Evolutionary conservation across 805 yeast genomes (phyloP).

Genomic region (Ogataea haglerorum): DNA sequence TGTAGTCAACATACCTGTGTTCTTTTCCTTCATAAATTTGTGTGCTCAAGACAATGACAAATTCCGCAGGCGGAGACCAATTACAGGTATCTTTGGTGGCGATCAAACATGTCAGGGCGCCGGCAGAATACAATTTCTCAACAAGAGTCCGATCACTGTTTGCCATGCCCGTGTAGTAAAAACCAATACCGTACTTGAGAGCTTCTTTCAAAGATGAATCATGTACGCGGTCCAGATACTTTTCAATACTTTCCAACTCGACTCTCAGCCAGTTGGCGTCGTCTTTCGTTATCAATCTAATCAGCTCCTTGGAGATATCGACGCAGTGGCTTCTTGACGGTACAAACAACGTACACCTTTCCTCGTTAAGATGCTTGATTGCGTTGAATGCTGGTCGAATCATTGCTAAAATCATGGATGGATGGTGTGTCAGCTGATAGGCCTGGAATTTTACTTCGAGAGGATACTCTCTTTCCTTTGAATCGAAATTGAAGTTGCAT

Average conservation of each 20-base stretch:
- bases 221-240: constrained; percentile 40
- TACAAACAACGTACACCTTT: constrained; percentile 47
- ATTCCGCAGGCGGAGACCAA: constrained; percentile 48
- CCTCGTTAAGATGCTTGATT: constrained; percentile 33
- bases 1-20: constrained; percentile 65
- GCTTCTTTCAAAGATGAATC: constrained; percentile 47
- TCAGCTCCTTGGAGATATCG: constrained; percentile 46
- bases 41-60: constrained; percentile 68
- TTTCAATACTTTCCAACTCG: constrained; percentile 37
- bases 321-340: constrained; percentile 53
- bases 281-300: constrained; percentile 33
- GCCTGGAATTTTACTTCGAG: constrained; percentile 56
- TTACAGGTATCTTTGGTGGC: constrained; percentile 56
- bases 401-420: constrained; percentile 51
- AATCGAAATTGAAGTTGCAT: constrained; percentile 65
- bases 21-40: constrained; percentile 70
- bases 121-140: constrained; percentile 47
- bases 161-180: constrained; percentile 56
- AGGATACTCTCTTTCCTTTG: constrained; percentile 54
- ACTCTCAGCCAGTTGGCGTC: constrained; percentile 39
- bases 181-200: constrained; percentile 61
- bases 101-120: constrained; percentile 53
- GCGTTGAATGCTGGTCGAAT: constrained; percentile 46
- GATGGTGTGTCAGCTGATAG: constrained; percentile 44
- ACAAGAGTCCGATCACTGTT: constrained; percentile 51